Evolutionary conservation across 208 protist species (phyloP).

Genomic region (Naegleria lovaniensis): DNA sequence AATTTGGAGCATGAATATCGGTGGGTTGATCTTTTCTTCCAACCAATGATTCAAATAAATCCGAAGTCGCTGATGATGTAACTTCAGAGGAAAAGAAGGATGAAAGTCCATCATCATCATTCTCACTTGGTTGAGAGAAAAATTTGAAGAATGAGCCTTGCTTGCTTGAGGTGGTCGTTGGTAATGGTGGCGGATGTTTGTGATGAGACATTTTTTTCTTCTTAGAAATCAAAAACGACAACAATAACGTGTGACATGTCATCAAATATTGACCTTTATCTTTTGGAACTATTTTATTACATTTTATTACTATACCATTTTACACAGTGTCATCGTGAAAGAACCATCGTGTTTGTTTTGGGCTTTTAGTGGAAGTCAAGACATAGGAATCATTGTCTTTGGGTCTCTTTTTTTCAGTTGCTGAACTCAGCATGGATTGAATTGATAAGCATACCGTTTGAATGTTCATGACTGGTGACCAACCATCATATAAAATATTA

Average conservation of each 20-base stretch:
- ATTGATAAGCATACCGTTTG: background rate
- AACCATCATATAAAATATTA: constrained; percentile 21
- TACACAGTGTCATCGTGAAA: constrained; percentile 16
- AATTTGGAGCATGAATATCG: background rate
- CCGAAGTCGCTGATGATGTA: background rate
- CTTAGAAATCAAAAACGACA: too few species aligned
- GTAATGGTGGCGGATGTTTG: too few species aligned
- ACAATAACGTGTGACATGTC: too few species aligned
- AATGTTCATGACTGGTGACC: background rate
- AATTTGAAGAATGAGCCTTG: too few species aligned
- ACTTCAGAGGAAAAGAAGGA: background rate
- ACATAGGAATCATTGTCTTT: constrained; percentile 8
- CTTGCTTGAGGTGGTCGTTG: too few species aligned
- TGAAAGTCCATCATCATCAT: background rate
- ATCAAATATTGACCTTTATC: too few species aligned
- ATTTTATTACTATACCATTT: background rate
- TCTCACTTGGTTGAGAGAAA: background rate
- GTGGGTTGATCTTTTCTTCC: background rate
- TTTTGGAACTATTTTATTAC: too few species aligned
- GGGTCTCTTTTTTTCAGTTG: background rate
- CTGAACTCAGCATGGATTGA: background rate
- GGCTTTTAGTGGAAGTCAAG: background rate
- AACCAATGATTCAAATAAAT: background rate
- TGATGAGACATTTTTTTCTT: too few species aligned
- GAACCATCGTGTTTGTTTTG: background rate